phyloP scores from a whole-genome alignment of 75 land plant species.

The Pinus taeda region DNA sequence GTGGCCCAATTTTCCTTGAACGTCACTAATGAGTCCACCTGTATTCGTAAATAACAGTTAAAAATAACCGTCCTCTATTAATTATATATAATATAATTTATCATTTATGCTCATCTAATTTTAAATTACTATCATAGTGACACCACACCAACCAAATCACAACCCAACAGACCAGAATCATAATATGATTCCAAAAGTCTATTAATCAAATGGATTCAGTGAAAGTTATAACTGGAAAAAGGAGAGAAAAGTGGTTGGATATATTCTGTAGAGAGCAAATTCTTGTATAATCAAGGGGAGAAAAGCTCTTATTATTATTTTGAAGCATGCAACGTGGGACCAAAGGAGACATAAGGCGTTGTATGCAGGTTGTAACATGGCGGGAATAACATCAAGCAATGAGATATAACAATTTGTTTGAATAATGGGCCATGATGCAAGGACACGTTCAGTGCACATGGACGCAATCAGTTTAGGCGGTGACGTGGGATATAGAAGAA shows the following conservation, averaged over 20 bases:
- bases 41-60: too few species aligned
- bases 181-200: too few species aligned
- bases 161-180: too few species aligned
- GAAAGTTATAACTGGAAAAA: neutral
- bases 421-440: neutral
- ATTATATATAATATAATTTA: too few species aligned
- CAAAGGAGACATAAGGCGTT: neutral
- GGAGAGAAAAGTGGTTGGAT: neutral
- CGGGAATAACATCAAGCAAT: neutral
- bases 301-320: too few species aligned
- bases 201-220: too few species aligned
- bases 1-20: too few species aligned
- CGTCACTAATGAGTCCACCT: too few species aligned
- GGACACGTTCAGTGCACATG: slow-evolving; percentile 13
- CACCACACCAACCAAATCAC: neutral
- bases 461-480: neutral
- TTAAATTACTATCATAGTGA: neutral
- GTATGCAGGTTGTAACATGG: slow-evolving; percentile 8
- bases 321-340: slow-evolving; percentile 6
- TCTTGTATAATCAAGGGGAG: neutral
- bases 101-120: too few species aligned
- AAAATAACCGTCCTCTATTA: too few species aligned
- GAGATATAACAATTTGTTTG: neutral
- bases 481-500: slow-evolving; percentile 1
- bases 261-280: slow-evolving; percentile 1